Evolutionary conservation across 257 asterid species (phyloP).

Genomic region (Fraxinus excelsior): DNA sequence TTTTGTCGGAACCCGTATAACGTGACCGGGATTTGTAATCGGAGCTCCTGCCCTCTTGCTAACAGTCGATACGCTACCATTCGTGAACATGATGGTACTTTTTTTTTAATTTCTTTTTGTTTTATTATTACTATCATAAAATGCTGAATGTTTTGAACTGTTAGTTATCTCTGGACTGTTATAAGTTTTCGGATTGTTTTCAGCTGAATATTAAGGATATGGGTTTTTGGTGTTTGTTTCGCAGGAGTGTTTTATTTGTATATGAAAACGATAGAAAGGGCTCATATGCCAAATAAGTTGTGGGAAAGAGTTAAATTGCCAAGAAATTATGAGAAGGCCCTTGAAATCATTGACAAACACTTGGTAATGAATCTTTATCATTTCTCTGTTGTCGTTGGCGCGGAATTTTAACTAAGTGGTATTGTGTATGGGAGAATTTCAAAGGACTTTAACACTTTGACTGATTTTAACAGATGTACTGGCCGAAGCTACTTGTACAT

Average conservation of each 20-base stretch:
- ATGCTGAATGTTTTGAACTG: neutral
- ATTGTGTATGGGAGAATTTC: neutral
- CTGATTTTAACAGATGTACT: slow-evolving; percentile 53
- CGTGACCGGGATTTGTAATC: slow-evolving; percentile 86
- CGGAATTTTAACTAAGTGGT: neutral
- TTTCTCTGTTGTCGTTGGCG: neutral
- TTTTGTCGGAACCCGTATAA: slow-evolving; percentile 95
- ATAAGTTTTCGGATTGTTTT: neutral
- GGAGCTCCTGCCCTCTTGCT: slow-evolving; percentile 98
- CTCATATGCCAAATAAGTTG: slow-evolving; percentile 93
- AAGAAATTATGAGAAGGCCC: slow-evolving; percentile 83
- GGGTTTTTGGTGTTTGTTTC: slow-evolving; percentile 24
- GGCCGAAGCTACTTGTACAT: slow-evolving; percentile 94
- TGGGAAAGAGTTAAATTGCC: slow-evolving; percentile 99
- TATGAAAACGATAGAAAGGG: slow-evolving; percentile 98
- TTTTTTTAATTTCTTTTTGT: neutral
- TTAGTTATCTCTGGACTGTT: neutral
- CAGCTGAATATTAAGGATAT: slow-evolving; percentile 7
- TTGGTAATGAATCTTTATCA: slow-evolving; percentile 51
- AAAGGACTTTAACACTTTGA: neutral
- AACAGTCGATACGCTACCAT: slow-evolving; percentile 97
- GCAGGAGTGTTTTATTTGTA: slow-evolving; percentile 88
- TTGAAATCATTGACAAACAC: slow-evolving; percentile 90
- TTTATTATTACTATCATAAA: neutral
- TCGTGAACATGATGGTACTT: slow-evolving; percentile 79